These are phyloP conservation scores for Apiotrichum montevideense DNA, from an alignment of 1,284 basidiomycete species.

Conservation along the genomic window DNA sequence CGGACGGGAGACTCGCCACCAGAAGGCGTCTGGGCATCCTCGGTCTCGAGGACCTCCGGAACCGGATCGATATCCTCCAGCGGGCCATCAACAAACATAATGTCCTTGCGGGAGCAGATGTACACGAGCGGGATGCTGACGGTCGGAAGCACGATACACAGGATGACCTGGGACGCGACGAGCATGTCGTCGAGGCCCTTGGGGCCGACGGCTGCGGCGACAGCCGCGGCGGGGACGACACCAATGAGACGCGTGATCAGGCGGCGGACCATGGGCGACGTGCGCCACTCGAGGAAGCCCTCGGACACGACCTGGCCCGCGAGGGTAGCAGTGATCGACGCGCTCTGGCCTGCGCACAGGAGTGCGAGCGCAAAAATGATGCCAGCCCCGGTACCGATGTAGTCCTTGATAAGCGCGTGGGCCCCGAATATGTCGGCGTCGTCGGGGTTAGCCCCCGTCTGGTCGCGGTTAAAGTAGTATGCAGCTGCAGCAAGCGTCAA, in stretches of 20 bases:
- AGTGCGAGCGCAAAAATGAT: constrained; percentile 80
- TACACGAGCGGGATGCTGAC: constrained; percentile 72
- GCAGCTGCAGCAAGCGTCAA: constrained; percentile 57
- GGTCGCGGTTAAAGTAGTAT: constrained; percentile 58
- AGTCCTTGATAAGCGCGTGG: constrained; percentile 60
- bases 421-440: constrained; percentile 77
- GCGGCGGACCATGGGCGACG: constrained; percentile 73
- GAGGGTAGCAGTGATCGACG: constrained; percentile 85
- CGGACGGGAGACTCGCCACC: too few relatives aligned
- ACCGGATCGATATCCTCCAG: constrained; percentile 13
- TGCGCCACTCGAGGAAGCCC: constrained; percentile 85
- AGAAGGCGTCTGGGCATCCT: too few relatives aligned
- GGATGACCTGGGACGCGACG: constrained; percentile 78
- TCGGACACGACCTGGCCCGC: constrained; percentile 89
- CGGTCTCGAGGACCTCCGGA: background rate
- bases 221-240: constrained; percentile 76
- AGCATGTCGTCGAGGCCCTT: constrained; percentile 73
- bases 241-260: constrained; percentile 76
- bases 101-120: constrained; percentile 60
- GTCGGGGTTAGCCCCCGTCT: constrained; percentile 24
- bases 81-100: constrained; percentile 60
- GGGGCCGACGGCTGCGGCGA: constrained; percentile 69
- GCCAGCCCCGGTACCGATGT: constrained; percentile 66
- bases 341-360: constrained; percentile 80
- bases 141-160: constrained; percentile 84